A percentile compares a stretch with the other conserved stretches of the same genome.
Evolutionary conservation across 768 basidiomycete species (phyloP).

Genomic region (Amanita phalloides): DNA sequence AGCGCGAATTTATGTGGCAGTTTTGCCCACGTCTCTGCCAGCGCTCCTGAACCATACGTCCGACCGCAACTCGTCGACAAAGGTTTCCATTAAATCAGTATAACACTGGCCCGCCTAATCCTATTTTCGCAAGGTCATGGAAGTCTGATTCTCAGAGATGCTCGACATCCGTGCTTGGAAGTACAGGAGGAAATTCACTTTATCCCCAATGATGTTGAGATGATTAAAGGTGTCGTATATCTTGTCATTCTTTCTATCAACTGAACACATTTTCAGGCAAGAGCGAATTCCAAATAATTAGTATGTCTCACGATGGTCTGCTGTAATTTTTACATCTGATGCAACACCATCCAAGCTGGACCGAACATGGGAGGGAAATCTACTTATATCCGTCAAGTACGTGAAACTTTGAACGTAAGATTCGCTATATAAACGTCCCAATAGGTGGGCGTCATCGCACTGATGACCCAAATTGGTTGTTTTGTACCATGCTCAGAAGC

Average conservation of each 20-base stretch:
- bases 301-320: constrained; percentile 25
- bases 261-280: constrained; percentile 31
- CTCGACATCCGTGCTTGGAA: constrained; percentile 93
- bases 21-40: constrained; percentile 85
- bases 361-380: constrained; percentile 99
- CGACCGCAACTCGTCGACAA: constrained; percentile 74
- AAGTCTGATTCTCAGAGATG: constrained; percentile 69
- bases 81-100: constrained; percentile 34
- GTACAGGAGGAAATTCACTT: constrained; percentile 93
- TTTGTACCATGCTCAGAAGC: constrained; percentile 92
- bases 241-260: background rate
- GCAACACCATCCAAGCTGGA: constrained; percentile 46
- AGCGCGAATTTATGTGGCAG: constrained; percentile 27
- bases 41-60: constrained; percentile 80
- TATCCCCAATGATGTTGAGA: constrained; percentile 91
- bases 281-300: constrained; percentile 94
- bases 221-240: constrained; percentile 61
- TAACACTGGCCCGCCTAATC: background rate
- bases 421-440: background rate
- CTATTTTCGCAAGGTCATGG: constrained; percentile 48
- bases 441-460: constrained; percentile 83
- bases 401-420: constrained; percentile 3
- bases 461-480: constrained; percentile 93
- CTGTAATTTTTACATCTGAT: background rate
- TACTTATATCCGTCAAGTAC: constrained; percentile 87